These are phyloP conservation scores for Gentiana straminea DNA, from an alignment of 257 asterid species.

Conservation along the genomic window DNA sequence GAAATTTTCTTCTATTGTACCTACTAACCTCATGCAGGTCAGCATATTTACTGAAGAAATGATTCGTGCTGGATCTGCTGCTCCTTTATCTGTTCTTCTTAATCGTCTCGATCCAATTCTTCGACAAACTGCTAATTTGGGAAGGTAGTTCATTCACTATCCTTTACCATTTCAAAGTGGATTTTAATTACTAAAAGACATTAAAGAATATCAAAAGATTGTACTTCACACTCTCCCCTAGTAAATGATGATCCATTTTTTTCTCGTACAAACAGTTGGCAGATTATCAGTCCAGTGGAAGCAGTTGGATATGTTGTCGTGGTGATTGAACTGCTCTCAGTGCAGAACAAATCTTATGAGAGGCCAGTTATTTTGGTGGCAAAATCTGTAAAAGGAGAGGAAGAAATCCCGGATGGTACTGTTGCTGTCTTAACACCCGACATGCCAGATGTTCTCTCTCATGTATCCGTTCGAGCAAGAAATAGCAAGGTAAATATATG, in stretches of 20 bases:
- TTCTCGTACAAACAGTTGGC: slow-evolving; percentile 66
- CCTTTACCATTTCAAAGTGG: not conserved
- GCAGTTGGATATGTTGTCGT: slow-evolving; percentile 90
- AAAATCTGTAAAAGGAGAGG: slow-evolving; percentile 91
- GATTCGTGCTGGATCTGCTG: slow-evolving; percentile 96
- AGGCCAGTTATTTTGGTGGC: slow-evolving; percentile 87
- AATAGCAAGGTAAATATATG: slow-evolving; percentile 67
- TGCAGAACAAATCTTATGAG: slow-evolving; percentile 66
- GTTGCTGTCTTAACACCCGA: slow-evolving; percentile 96
- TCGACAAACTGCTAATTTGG: slow-evolving; percentile 81
- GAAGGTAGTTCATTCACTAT: slow-evolving; percentile 47
- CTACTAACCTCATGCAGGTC: slow-evolving; percentile 42
- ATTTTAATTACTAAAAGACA: slow-evolving; percentile 8
- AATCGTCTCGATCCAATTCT: slow-evolving; percentile 95
- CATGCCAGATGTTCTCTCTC: slow-evolving; percentile 99
- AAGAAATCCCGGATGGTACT: slow-evolving; percentile 95
- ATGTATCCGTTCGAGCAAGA: slow-evolving; percentile 99
- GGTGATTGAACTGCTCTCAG: slow-evolving; percentile 81
- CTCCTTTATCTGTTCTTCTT: slow-evolving; percentile 86
- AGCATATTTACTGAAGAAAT: slow-evolving; percentile 95
- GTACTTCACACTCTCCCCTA: not conserved
- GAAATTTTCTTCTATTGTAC: slow-evolving; percentile 1
- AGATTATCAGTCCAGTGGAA: slow-evolving; percentile 97
- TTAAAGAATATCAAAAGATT: not conserved
- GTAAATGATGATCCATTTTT: slow-evolving; percentile 1